phyloP scores from a whole-genome alignment of 2,329 filamentous ascomycete genomes.

The Colletotrichum eremochloae region DNA sequence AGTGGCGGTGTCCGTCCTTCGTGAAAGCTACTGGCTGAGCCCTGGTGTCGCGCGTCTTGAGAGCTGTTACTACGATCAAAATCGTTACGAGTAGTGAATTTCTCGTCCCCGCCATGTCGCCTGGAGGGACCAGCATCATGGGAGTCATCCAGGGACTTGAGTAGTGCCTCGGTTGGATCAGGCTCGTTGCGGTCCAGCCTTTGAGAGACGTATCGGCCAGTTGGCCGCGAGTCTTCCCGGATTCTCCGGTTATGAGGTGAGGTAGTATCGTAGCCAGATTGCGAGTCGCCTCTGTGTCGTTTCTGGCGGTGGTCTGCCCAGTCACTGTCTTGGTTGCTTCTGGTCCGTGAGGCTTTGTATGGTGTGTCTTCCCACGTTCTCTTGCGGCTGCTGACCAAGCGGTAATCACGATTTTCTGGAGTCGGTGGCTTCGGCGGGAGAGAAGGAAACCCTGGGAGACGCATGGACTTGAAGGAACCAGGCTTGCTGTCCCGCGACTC shows the following conservation, averaged over 20 bases:
- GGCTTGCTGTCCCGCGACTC: constrained; percentile 23
- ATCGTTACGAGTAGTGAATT: constrained; percentile 1
- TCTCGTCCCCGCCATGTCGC: constrained; percentile 15
- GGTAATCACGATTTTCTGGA: constrained; percentile 28
- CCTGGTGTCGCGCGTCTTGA: constrained; percentile 14
- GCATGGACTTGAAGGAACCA: constrained; percentile 30
- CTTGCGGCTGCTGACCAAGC: constrained; percentile 26
- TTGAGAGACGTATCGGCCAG: constrained; percentile 28
- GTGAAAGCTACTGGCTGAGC: constrained; percentile 4
- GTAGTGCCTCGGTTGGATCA: constrained; percentile 6
- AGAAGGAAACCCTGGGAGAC: constrained; percentile 36
- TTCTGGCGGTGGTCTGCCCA: constrained; percentile 25
- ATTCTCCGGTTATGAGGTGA: constrained; percentile 19
- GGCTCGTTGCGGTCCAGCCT: constrained; percentile 18
- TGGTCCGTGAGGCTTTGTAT: not conserved
- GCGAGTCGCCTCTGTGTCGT: constrained; percentile 26
- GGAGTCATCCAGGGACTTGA: not conserved
- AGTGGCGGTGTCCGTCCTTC: constrained; percentile 11
- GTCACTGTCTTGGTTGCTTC: constrained; percentile 9
- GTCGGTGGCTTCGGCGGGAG: constrained; percentile 35
- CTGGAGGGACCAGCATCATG: constrained; percentile 11
- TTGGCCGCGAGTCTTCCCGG: constrained; percentile 21
- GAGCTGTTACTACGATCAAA: constrained; percentile 22
- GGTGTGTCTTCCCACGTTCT: constrained; percentile 34
- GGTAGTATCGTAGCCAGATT: not conserved